Base-by-base conservation (phyloP, 2,329 filamentous ascomycete genomes). In the Fusarium sororula region DNA sequence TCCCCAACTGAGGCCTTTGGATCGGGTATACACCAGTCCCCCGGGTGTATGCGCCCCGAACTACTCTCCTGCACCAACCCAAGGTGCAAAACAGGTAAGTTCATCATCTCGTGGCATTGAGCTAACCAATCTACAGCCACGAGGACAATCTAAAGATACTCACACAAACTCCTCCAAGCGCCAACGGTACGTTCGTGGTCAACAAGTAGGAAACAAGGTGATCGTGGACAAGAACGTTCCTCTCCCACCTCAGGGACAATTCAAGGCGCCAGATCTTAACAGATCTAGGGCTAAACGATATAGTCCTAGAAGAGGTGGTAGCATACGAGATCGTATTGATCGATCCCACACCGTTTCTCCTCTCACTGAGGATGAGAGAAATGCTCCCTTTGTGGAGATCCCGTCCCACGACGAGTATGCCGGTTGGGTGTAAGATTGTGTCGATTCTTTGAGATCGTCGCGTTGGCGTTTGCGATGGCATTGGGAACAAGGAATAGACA, bases 351-450 rank as follows among this genome's bases (percentile, higher is more conserved):
- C 47, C 15, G 66, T 70, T 18, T 70, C 67, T 6, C 66, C 67
- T 22, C 67, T 70, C 12, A 70, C 60, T 14, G 53, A 54, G 26
- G 55, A 51, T 39, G 67, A 70, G 24, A 44, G 26, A 8, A 53
- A 35, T 4, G 67, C 53, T 8, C 67, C 59, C 1, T 17, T 12
- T 32, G 37, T 70, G n/a, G 20, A 26, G 8, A 45, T 70, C 10
- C 59, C 66, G 8, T 2, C 26, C 4, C 18, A 70, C 17, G 66
- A 58, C 18, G 66, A 70, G 37, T 48, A 70, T 35, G 12, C 24
- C 7, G 20, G 20, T 14, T 56, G 53, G 39, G 14, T 62, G 14
- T 62, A 45, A 18, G 15, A 26, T 28, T 35, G 30, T 18, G 15
- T 14, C 22, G 14, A 14, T 15, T 20, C 12, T 20, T 38, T 35